Evolutionary conservation across 176 grass and related monocot genomes (phyloP), one percentile per base, ranked within the genome.

Genomic region (Coix lacrymajobi): DNA sequence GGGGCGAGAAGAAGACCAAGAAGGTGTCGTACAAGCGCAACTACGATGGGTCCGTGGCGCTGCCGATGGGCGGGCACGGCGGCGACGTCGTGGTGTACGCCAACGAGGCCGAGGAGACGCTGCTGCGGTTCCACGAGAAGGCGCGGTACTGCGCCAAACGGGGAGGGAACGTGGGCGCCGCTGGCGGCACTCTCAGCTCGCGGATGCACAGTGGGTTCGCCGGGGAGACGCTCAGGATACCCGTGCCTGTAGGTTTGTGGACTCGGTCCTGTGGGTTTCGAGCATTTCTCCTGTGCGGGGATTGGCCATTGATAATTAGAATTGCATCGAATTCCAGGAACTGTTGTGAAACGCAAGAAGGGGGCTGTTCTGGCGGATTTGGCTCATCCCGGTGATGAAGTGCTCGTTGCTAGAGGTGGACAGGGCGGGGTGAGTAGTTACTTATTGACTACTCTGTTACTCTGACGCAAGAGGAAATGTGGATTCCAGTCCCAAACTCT

Each of bases 391-490:
- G 92, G 92, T 70, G 92, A 98, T 75, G 89, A 93, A 85, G 83
- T 98, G 87, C 74, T 98, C 52, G 89, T 98, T 84, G 96, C 92
- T 77, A 98, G 89, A 67, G 96, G 96, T 77, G 96, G 96, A 78
- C 96, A 91, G 79, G 96, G 92, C 13, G 92, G 96, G 87, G 96
- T 98, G 86, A 85, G 91, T 87, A 85, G 0, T 38, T 64, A 78
- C 22, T 58, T 68, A 8, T 11, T 43, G 20, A 58, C 28, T 36
- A 58, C 1, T 32, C 22, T 54, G 32, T 65, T 20, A 38, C 3
- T 10, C 54, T 79, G 11, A 20, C 66, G 69, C 25, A 66, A 51
- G 10, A 65, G 19, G 11, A 30, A 45, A 11, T 60, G 16, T 48
- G 33, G 66, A 74, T 79, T 48, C 17, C 29, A 45, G 61, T 12